Evolutionary conservation across 2,329 filamentous ascomycete genomes (phyloP).

Genomic region (Drechslerella stenobrocha): DNA sequence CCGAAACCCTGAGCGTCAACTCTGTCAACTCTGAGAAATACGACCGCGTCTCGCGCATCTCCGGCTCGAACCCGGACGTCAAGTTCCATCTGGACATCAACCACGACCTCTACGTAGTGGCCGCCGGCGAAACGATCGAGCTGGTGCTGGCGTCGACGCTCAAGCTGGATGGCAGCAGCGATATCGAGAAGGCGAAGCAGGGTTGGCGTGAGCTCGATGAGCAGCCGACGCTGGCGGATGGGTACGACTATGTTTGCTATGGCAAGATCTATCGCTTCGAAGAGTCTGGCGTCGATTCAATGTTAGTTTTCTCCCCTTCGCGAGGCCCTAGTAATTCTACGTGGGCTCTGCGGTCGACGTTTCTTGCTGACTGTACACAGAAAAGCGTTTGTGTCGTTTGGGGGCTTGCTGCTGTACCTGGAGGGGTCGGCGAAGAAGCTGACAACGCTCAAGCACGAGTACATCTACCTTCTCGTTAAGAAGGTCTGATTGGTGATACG

Average conservation of each 20-base stretch:
- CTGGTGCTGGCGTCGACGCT: constrained; percentile 83
- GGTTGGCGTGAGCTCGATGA: constrained; percentile 75
- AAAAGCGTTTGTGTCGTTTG: constrained; percentile 92
- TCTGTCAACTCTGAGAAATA: constrained; percentile 83
- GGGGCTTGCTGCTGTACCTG: constrained; percentile 83
- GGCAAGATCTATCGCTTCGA: constrained; percentile 89
- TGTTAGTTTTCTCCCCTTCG: constrained; percentile 62
- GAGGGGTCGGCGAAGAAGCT: constrained; percentile 96
- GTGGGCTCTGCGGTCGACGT: not conserved
- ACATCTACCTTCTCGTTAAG: constrained; percentile 91
- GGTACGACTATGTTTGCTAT: constrained; percentile 85
- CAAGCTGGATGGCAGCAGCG: constrained; percentile 72
- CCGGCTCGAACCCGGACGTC: constrained; percentile 73
- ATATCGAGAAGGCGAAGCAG: constrained; percentile 62
- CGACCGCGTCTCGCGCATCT: constrained; percentile 87
- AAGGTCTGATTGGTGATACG: constrained; percentile 62
- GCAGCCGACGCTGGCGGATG: constrained; percentile 70
- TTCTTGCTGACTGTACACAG: constrained; percentile 59
- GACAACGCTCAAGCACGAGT: constrained; percentile 85
- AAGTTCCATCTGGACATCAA: constrained; percentile 89
- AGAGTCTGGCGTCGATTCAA: constrained; percentile 75
- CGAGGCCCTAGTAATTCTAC: not conserved
- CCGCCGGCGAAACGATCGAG: constrained; percentile 73
- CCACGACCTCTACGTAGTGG: constrained; percentile 82
- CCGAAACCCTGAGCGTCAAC: constrained; percentile 85